Evolutionary conservation across 768 basidiomycete species (phyloP), one percentile per base, ranked within the genome.

Genomic region (Nevesoporus exiguus): DNA sequence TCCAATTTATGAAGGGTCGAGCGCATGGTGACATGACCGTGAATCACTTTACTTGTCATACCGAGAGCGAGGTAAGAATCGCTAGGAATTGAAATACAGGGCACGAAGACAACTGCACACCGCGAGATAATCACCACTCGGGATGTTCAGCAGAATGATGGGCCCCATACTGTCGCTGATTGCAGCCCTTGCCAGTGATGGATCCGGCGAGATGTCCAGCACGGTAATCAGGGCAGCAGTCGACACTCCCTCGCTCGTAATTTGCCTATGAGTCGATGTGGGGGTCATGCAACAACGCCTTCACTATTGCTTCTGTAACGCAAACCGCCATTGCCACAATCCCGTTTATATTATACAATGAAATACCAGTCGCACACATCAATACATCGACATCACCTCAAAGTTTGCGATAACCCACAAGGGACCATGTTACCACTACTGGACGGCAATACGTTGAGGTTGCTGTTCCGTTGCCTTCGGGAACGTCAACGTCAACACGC

Each of bases 401-500:
- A 14, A 9, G 10, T 33, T 11, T 14, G 13, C 30, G 10, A 33
- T 9, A 5, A 14, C 13, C 31, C 31, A 5, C 13, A 37, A 10
- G 17, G n/a, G 5, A n/a, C 37, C n/a, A 19, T 39, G 37, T 8
- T 7, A 39, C 37, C 19, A 21, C n/a, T 39, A 39, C 37, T 39
- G 6, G n/a, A 55, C 43, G 5, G 66, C 61, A 37, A 81, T 75
- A 33, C 67, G 75, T 61, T 74, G 75, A 14, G 76, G 73, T 2
- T 71, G 71, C 50, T 65, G 53, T 49, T 78, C 80, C 1, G 14
- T 63, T 3, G 69, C 62, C 64, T 74, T 77, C 6, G 76, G 80
- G 70, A 79, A 81, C 10, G 66, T 74, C 34, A 81, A 70, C 0
- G 67, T 71, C 52, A 82, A 57, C 7, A 83, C 56, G 5, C 78